phyloP scores from a whole-genome alignment of 1,139 yeast genomes.

The Suhomyces bokatorum region DNA sequence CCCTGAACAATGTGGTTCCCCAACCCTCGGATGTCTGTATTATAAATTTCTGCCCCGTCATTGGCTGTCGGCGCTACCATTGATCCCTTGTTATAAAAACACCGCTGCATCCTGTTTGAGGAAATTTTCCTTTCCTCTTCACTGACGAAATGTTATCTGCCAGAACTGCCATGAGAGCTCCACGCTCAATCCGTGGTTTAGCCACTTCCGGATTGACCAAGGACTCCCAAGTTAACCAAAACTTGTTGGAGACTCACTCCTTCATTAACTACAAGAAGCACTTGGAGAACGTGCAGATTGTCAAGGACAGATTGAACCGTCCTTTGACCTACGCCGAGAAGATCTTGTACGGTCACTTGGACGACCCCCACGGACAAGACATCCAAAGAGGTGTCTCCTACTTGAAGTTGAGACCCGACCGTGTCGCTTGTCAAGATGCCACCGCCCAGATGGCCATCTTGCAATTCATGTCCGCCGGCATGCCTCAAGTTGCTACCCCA shows the following conservation, averaged over 20 bases:
- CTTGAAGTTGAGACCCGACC: constrained; percentile 96
- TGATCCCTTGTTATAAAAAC: constrained; percentile 14
- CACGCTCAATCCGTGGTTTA: constrained; percentile 60
- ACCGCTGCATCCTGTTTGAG: constrained; percentile 8
- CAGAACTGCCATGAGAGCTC: constrained; percentile 35
- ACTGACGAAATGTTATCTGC: constrained; percentile 39
- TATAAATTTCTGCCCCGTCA: constrained; percentile 21
- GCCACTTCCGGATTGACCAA: constrained; percentile 77
- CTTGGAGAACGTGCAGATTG: constrained; percentile 82
- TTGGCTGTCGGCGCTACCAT: constrained; percentile 17
- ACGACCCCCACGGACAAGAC: constrained; percentile 92
- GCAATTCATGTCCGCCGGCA: constrained; percentile 97
- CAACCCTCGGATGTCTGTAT: constrained; percentile 14
- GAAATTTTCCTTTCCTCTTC: constrained; percentile 9
- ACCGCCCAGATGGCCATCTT: constrained; percentile 99
- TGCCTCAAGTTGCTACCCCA: constrained; percentile 94
- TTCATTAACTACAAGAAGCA: constrained; percentile 78
- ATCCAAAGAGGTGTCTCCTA: constrained; percentile 95
- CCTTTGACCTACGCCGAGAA: constrained; percentile 98
- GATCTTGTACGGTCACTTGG: constrained; percentile 93
- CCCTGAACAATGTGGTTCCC: neutral
- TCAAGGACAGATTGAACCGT: constrained; percentile 82
- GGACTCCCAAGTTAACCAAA: constrained; percentile 92
- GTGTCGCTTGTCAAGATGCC: constrained; percentile 99
- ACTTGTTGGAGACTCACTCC: constrained; percentile 83